These are phyloP conservation scores for maize (Zea mays) DNA, from an alignment of 176 grass and related monocot species.

Conservation along the genomic window DNA sequence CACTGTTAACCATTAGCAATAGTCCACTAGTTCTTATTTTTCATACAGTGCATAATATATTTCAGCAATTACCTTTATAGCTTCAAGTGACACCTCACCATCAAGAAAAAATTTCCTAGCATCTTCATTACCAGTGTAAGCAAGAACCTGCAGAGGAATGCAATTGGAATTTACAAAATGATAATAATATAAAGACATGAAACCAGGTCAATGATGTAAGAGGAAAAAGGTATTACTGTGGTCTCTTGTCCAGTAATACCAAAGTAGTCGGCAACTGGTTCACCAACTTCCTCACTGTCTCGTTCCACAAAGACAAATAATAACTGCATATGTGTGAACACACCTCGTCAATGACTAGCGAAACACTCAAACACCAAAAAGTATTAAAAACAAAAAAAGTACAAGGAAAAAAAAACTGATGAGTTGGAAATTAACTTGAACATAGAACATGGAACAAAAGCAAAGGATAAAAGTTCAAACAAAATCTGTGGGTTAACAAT, in stretches of 20 bases:
- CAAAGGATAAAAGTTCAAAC: slow-evolving; percentile 7
- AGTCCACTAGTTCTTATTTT: not conserved
- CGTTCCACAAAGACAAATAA: slow-evolving; percentile 92
- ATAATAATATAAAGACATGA: slow-evolving; percentile 1
- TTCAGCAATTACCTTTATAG: slow-evolving; percentile 59
- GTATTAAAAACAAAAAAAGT: not conserved
- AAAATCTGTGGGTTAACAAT: not conserved
- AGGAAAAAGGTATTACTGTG: slow-evolving; percentile 45
- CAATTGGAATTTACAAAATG: slow-evolving; percentile 6
- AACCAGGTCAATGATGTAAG: not conserved
- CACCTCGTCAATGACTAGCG: slow-evolving; percentile 1
- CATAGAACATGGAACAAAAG: slow-evolving; percentile 4
- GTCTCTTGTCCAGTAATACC: slow-evolving; percentile 70
- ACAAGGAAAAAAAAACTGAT: not conserved
- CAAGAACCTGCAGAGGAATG: slow-evolving; percentile 66
- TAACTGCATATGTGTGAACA: slow-evolving; percentile 51
- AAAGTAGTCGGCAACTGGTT: slow-evolving; percentile 89
- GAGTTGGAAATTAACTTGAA: slow-evolving; percentile 20
- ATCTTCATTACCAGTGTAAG: slow-evolving; percentile 92
- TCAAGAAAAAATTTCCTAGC: slow-evolving; percentile 75
- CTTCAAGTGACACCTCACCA: slow-evolving; percentile 58
- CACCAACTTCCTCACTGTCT: slow-evolving; percentile 78
- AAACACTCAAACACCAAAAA: not conserved
- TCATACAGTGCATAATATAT: not conserved
- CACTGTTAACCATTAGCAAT: not conserved